Evolutionary conservation across 331 rosid species (phyloP), one percentile per base, ranked within the genome.

Genomic region (Phaseolus coccineus): DNA sequence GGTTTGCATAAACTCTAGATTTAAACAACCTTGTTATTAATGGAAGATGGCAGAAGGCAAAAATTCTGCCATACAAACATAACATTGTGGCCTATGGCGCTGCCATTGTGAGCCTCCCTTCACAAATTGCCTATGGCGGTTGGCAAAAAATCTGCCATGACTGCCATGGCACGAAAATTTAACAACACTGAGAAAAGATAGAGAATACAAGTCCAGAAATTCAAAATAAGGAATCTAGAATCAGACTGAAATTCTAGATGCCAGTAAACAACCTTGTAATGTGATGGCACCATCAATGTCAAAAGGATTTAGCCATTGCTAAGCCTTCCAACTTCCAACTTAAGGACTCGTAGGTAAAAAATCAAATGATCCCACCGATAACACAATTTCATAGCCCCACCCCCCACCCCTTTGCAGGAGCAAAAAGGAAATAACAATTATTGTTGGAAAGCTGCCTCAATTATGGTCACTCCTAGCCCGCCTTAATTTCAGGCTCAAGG

Each of bases 261-360:
- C 79, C 47, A 68, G 76, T 46, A 69, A 71, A 35, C 57, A 8
- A 13, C 56, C 73, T 19, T 61, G 48, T 44, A 30, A 56, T 33
- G 74, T n/a, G 67, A 68, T 74, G 58, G 27, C 64, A 9, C 77
- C 47, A 57, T 35, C 78, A 14, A 53, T 55, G 44, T 59, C 42
- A 31, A 77, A 53, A 69, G 62, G 63, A 71, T 59, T 59, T 53
- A 50, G 64, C 39, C 73, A 73, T 78, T 47, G 70, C 16, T 48
- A 24, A 73, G 78, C 77, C 74, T 57, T 79, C 78, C 71, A 68
- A 68, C 46, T 50, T 69, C 42, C 56, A 79, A 74, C 50, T 33
- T 50, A 58, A 59, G 33, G 65, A 68, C 48, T 46, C 65, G 24
- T 35, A 72, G 64, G 67, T 68, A 57, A 76, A 56, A 51, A 52